Percentiles rank a stretch among this genome's conserved stretches.
phyloP scores from a whole-genome alignment of 2,329 filamentous ascomycete genomes.

The Exophiala mesophila region DNA sequence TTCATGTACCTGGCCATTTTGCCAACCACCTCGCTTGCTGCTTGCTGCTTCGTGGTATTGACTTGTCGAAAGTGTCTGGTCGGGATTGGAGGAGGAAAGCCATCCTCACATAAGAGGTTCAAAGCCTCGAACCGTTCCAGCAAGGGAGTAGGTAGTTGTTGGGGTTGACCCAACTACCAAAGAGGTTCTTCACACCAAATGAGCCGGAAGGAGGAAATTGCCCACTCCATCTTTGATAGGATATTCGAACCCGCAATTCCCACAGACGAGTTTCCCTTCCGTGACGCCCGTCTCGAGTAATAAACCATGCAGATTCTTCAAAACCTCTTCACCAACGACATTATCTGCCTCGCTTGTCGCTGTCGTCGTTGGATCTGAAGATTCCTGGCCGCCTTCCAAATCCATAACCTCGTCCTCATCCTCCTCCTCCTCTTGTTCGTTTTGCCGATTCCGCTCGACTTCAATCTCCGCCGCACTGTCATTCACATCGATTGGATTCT shows the following conservation, averaged over 20 bases:
- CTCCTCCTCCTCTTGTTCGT: constrained; percentile 12
- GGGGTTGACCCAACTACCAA: no score
- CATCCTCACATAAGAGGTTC: no score
- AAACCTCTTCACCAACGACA: constrained; percentile 57
- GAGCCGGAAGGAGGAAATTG: constrained; percentile 89
- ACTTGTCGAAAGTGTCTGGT: no score
- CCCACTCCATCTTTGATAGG: constrained; percentile 92
- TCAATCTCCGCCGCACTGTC: constrained; percentile 2
- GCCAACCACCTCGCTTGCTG: no score
- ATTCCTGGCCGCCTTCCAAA: constrained; percentile 1
- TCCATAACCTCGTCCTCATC: constrained; percentile 16
- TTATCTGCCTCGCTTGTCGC: constrained; percentile 9
- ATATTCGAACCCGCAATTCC: constrained; percentile 89
- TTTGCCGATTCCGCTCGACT: neutral
- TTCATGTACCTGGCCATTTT: no score
- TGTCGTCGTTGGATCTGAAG: neutral
- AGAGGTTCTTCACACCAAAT: constrained; percentile 63
- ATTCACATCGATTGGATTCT: constrained; percentile 26
- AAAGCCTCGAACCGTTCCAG: no score
- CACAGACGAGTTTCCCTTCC: constrained; percentile 85
- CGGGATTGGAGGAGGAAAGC: no score
- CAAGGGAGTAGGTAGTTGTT: no score
- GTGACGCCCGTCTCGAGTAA: constrained; percentile 85
- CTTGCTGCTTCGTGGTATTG: no score
- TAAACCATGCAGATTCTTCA: constrained; percentile 73